Percentiles rank a stretch among this genome's conserved stretches.
Evolutionary conservation across 495 filamentous ascomycete species (phyloP).

Genomic region (Hypomontagnella monticulosa): DNA sequence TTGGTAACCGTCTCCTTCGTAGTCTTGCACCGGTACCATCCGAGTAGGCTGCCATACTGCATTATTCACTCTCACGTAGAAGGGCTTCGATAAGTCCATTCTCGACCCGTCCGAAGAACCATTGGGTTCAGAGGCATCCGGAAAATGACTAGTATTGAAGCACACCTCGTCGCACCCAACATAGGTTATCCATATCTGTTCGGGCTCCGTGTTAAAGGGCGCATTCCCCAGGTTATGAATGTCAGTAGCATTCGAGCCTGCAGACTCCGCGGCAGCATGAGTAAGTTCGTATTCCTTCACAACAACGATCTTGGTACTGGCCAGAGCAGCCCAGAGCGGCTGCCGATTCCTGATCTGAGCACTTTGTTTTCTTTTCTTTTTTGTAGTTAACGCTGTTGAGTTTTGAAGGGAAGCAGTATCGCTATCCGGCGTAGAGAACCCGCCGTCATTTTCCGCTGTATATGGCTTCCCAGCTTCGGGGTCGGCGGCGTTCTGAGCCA

Average conservation of each 20-base stretch:
- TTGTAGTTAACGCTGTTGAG: slow-evolving; percentile 59
- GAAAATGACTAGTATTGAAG: slow-evolving; percentile 79
- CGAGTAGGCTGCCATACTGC: slow-evolving; percentile 86
- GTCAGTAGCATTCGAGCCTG: slow-evolving; percentile 78
- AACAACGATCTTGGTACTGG: slow-evolving; percentile 92
- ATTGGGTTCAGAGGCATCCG: slow-evolving; percentile 48
- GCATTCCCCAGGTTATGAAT: slow-evolving; percentile 82
- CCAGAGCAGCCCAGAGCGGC: slow-evolving; percentile 93
- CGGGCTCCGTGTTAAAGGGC: slow-evolving; percentile 74
- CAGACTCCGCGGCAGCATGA: slow-evolving; percentile 76
- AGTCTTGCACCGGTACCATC: slow-evolving; percentile 68
- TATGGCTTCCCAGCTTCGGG: slow-evolving; percentile 60
- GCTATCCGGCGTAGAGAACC: slow-evolving; percentile 57
- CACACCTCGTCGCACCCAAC: slow-evolving; percentile 83
- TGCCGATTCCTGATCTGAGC: slow-evolving; percentile 88
- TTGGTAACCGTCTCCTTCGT: slow-evolving; percentile 56
- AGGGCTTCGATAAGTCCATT: slow-evolving; percentile 74
- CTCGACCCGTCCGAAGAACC: slow-evolving; percentile 54
- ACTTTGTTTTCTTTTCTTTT: slow-evolving; percentile 89
- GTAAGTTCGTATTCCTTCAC: slow-evolving; percentile 92
- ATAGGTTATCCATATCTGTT: slow-evolving; percentile 87
- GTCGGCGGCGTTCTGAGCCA: slow-evolving; percentile 55
- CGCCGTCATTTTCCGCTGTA: slow-evolving; percentile 51
- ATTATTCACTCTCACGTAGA: slow-evolving; percentile 89
- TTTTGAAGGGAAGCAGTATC: slow-evolving; percentile 49